Evolutionary conservation across 2,329 filamentous ascomycete genomes (phyloP).

Genomic region (Colletotrichum eremochloae): DNA sequence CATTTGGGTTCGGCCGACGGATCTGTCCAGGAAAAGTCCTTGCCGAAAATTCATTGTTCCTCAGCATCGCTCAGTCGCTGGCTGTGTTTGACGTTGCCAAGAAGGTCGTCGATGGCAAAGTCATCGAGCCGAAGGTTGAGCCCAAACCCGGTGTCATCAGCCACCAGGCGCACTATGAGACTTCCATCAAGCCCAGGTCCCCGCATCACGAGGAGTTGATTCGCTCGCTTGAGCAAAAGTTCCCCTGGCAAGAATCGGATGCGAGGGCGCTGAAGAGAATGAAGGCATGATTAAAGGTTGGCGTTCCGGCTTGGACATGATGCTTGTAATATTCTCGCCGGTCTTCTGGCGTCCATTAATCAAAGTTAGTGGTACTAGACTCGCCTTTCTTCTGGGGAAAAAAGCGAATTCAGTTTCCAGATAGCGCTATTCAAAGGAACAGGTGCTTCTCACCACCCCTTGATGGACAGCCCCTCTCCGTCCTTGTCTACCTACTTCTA

Average conservation of each 20-base stretch:
- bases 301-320: neutral
- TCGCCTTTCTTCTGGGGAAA: neutral
- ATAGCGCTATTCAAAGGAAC: neutral
- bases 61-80: conserved; percentile 56
- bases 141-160: conserved; percentile 13
- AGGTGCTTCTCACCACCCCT: neutral
- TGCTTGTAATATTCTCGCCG: neutral
- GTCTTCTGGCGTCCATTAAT: neutral
- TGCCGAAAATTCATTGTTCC: conserved; percentile 41
- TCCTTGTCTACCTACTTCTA: neutral
- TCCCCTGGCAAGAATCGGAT: conserved; percentile 14
- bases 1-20: conserved; percentile 44
- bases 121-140: neutral
- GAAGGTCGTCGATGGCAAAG: neutral
- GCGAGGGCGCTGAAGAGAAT: neutral
- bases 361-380: neutral
- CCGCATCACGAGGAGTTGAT: conserved; percentile 6
- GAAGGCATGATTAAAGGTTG: neutral
- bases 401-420: neutral
- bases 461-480: neutral
- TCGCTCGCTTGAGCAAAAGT: conserved; percentile 5
- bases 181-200: conserved; percentile 11
- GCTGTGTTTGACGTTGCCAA: conserved; percentile 48
- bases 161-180: neutral
- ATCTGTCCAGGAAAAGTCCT: conserved; percentile 43